These are phyloP conservation scores for Microdochium bolleyi DNA, from an alignment of 2,329 filamentous ascomycete species.

Conservation along the genomic window DNA sequence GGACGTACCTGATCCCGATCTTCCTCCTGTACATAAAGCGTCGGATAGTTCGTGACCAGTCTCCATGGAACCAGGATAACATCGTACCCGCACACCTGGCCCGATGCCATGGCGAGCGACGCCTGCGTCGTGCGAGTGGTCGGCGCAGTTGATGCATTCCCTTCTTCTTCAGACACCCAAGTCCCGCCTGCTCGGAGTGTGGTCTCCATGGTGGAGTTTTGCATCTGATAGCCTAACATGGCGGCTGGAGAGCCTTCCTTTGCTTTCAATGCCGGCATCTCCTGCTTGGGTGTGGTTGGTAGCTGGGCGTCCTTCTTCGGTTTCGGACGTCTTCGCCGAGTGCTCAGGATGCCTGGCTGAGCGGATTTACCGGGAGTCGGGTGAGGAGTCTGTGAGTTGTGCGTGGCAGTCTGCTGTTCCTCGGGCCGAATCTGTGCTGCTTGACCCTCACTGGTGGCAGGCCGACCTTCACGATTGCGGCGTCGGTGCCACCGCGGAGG, in stretches of 20 bases:
- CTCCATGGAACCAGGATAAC: constrained; percentile 38
- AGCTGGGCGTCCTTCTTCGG: neutral
- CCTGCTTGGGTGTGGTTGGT: neutral
- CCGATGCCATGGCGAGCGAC: constrained; percentile 16
- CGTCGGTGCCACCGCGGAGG: neutral
- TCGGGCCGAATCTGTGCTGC: neutral
- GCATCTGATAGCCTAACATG: neutral
- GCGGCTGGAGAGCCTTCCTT: neutral
- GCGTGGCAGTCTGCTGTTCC: neutral
- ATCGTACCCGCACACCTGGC: neutral
- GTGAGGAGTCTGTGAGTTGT: neutral
- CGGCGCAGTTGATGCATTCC: neutral
- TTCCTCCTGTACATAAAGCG: constrained; percentile 45
- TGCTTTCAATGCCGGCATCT: neutral
- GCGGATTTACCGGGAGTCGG: neutral
- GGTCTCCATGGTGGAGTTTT: neutral
- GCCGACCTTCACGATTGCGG: neutral
- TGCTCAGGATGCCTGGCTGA: too few species aligned
- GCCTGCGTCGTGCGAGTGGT: neutral
- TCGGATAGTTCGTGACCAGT: constrained; percentile 49
- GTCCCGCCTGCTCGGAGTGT: too few species aligned
- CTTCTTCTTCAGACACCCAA: too few species aligned
- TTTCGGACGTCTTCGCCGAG: neutral
- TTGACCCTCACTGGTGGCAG: neutral
- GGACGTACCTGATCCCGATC: constrained; percentile 40